Percentiles rank a stretch among this genome's conserved stretches.
Evolutionary conservation across 345 rosid species (phyloP).

Genomic region (Eucalyptus sideroxylon): DNA sequence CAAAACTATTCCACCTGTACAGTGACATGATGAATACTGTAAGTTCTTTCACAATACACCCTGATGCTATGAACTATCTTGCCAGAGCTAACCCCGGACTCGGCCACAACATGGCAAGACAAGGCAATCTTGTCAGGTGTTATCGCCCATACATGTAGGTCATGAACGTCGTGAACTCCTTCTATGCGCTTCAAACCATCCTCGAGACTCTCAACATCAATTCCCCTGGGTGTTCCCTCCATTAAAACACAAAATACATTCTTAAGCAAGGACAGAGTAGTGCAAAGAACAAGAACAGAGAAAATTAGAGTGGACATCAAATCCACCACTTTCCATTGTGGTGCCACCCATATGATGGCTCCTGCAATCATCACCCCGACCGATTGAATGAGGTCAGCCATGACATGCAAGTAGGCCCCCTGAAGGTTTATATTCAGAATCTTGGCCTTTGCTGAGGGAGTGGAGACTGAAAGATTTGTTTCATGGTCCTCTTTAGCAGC

Average conservation of each 20-base stretch:
- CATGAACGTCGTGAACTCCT: constrained; percentile 50
- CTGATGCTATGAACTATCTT: constrained; percentile 34
- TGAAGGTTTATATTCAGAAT: constrained; percentile 60
- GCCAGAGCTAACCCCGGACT: constrained; percentile 30
- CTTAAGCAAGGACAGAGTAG: constrained; percentile 56
- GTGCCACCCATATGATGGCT: constrained; percentile 53
- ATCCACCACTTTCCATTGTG: constrained; percentile 58
- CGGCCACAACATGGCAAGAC: constrained; percentile 56
- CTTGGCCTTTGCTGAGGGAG: constrained; percentile 6
- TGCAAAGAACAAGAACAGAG: constrained; percentile 36
- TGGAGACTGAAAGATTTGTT: constrained; percentile 6
- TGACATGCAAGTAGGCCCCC: constrained; percentile 72
- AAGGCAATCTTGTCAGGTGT: constrained; percentile 54
- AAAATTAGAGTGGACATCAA: constrained; percentile 57
- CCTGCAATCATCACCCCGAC: constrained; percentile 79
- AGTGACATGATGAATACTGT: constrained; percentile 58
- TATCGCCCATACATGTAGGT: constrained; percentile 77
- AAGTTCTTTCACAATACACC: constrained; percentile 37
- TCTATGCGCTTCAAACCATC: constrained; percentile 28
- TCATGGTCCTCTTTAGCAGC: constrained; percentile 12
- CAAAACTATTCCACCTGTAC: constrained; percentile 47
- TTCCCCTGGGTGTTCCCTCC: constrained; percentile 56
- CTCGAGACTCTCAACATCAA: constrained; percentile 29
- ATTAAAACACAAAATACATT: constrained; percentile 43
- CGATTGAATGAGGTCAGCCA: constrained; percentile 72